Evolutionary conservation across 1,284 basidiomycete genomes (phyloP).

Genomic region (Papiliotrema nemorosa): DNA sequence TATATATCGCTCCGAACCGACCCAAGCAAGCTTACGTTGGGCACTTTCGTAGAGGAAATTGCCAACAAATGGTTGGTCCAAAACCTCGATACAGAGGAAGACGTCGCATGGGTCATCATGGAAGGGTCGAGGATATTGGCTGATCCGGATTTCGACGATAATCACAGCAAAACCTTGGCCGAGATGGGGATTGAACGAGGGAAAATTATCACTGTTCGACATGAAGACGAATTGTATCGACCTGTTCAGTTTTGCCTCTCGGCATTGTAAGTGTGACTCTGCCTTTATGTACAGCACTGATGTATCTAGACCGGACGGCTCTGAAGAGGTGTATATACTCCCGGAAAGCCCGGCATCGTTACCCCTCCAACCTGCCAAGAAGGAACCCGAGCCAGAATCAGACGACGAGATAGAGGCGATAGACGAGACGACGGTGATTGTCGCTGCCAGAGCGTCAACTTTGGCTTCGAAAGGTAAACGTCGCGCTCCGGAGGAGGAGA

Average conservation of each 20-base stretch:
- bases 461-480: slow-evolving; percentile 16
- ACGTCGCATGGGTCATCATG: slow-evolving; percentile 69
- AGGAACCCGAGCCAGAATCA: slow-evolving; percentile 7
- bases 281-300: neutral
- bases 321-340: slow-evolving; percentile 10
- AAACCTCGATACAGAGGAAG: slow-evolving; percentile 48
- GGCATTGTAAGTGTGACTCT: slow-evolving; percentile 58
- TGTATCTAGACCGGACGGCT: slow-evolving; percentile 7
- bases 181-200: slow-evolving; percentile 43
- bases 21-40: slow-evolving; percentile 61
- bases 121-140: slow-evolving; percentile 63
- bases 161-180: slow-evolving; percentile 39
- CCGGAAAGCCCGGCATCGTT: slow-evolving; percentile 11
- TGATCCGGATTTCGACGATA: slow-evolving; percentile 48
- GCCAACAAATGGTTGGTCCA: slow-evolving; percentile 37
- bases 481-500: slow-evolving; percentile 16
- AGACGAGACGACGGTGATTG: neutral
- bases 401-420: slow-evolving; percentile 11
- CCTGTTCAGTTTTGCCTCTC: slow-evolving; percentile 71
- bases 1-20: slow-evolving; percentile 75
- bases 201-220: slow-evolving; percentile 76
- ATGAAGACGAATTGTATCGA: slow-evolving; percentile 64
- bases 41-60: slow-evolving; percentile 66
- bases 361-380: slow-evolving; percentile 8
- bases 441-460: neutral